phyloP scores from a whole-genome alignment of 2,329 filamentous ascomycete genomes.

The Phaeosphaeria sp. region DNA sequence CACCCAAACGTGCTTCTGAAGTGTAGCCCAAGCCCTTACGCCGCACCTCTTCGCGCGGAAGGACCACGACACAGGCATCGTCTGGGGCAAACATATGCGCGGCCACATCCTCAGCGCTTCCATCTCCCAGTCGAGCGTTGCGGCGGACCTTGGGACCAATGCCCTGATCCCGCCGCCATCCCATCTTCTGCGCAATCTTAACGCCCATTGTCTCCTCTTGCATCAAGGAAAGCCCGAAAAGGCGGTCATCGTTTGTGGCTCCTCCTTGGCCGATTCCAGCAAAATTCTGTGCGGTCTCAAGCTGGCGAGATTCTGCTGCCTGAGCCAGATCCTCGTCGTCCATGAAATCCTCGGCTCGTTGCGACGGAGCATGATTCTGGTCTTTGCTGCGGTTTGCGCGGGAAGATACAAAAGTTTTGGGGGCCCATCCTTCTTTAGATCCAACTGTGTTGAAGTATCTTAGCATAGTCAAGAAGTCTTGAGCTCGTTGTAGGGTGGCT shows the following conservation, averaged over 20 bases:
- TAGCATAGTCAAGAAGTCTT: slow-evolving; percentile 47
- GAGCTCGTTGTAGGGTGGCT: slow-evolving; percentile 22
- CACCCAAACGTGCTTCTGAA: slow-evolving; percentile 62
- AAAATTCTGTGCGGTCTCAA: slow-evolving; percentile 77
- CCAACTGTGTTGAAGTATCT: slow-evolving; percentile 98
- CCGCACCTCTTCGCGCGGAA: slow-evolving; percentile 69
- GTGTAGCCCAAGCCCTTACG: slow-evolving; percentile 72
- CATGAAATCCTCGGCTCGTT: slow-evolving; percentile 91
- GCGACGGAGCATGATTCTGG: slow-evolving; percentile 59
- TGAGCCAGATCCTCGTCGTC: slow-evolving; percentile 94
- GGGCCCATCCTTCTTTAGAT: slow-evolving; percentile 97
- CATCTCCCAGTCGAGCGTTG: slow-evolving; percentile 70
- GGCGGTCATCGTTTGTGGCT: slow-evolving; percentile 57
- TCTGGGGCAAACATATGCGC: slow-evolving; percentile 83
- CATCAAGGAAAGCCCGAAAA: slow-evolving; percentile 75
- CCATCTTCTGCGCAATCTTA: slow-evolving; percentile 87
- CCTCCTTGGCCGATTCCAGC: slow-evolving; percentile 75
- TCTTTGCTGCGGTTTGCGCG: slow-evolving; percentile 78
- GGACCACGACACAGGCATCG: slow-evolving; percentile 72
- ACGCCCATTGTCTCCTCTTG: slow-evolving; percentile 86
- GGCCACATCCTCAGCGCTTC: slow-evolving; percentile 47
- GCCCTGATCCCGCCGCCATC: slow-evolving; percentile 93
- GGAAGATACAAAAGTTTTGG: slow-evolving; percentile 89
- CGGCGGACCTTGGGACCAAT: slow-evolving; percentile 86
- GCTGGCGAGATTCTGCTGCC: slow-evolving; percentile 75